phyloP scores from a whole-genome alignment of 331 rosid genomes.

The Rhamnella rubrinervis region DNA sequence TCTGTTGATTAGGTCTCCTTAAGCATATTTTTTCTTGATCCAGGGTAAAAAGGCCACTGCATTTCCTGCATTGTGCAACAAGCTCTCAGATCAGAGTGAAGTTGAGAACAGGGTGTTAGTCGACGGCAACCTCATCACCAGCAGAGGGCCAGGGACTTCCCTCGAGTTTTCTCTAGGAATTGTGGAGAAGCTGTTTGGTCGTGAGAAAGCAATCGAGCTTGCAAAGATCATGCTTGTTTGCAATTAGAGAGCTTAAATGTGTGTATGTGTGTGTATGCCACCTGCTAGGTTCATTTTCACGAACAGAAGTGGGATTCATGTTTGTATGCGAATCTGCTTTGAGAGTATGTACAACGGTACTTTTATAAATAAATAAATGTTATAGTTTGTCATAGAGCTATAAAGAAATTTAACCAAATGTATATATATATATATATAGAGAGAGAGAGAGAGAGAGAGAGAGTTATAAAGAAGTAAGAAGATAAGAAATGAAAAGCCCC shows the following conservation, averaged over 20 bases:
- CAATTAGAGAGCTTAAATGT: conserved; percentile 19
- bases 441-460: too few species aligned
- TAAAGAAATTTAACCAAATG: too few species aligned
- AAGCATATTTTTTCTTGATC: conserved; percentile 3
- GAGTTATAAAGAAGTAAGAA: too few species aligned
- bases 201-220: conserved; percentile 50
- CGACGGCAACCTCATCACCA: conserved; percentile 81
- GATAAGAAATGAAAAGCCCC: too few species aligned
- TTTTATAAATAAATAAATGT: too few species aligned
- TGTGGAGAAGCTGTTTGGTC: conserved; percentile 82
- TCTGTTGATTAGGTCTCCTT: neutral
- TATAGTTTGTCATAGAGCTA: too few species aligned
- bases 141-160: conserved; percentile 87
- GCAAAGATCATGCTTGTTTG: conserved; percentile 49
- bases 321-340: conserved; percentile 25
- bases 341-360: neutral
- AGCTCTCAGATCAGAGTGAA: conserved; percentile 74
- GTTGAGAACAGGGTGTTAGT: conserved; percentile 74
- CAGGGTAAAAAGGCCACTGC: conserved; percentile 85
- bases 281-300: too few species aligned
- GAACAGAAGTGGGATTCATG: conserved; percentile 6
- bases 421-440: too few species aligned
- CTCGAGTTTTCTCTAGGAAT: conserved; percentile 72
- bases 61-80: conserved; percentile 64
- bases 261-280: too few species aligned